Base-by-base conservation (phyloP, 495 filamentous ascomycete genomes). In the Penicillium canescens region DNA sequence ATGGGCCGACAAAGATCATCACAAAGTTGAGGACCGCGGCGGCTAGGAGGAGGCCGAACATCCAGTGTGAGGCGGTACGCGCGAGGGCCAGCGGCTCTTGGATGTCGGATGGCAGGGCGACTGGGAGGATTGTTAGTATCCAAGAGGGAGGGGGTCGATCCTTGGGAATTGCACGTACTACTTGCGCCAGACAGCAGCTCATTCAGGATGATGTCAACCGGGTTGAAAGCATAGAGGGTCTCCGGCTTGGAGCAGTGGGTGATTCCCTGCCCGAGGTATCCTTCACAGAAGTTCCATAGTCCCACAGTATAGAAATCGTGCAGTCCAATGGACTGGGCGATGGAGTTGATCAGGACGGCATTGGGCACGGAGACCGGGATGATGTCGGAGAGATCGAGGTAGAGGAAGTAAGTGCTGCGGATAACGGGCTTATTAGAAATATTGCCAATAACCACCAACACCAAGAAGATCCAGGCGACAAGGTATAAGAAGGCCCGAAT, bases 251-350 rank as follows among this genome's bases (percentile, higher is more conserved):
- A 88, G 71, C 92, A 97, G 54, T 66, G 66, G 8, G 89, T 93
- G 45, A 94, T 85, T 5, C 89, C 88, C 53, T 81, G 70, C 40
- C 77, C 76, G 39, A 84, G 70, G 69, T 91, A 92, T 14, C 92
- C 92, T 71, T 93, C 89, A 61, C 92, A 97, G 66, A 86, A 96
- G 34, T 82, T 85, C 92, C 92, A 97, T 11, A 96, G 68, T 5
- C 92, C 92, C 34, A 96, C 91, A 61, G 90, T 86, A 67, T 98
- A 98, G 72, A 94, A 98, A 71, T 96, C 92, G 59, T 95, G 90
- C 14, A 96, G 76, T 6, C 92, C 92, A 43, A 98, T 80, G 10
- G 86, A 86, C 37, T 87, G 89, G n/a, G 92, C 92, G 52, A 96
- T 90, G 48, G 79, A 87, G 73, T 96, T 96, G 72, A 96, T 88